Base-by-base conservation (phyloP, 768 basidiomycete species). In the Agaricus sinodeliciosus region DNA sequence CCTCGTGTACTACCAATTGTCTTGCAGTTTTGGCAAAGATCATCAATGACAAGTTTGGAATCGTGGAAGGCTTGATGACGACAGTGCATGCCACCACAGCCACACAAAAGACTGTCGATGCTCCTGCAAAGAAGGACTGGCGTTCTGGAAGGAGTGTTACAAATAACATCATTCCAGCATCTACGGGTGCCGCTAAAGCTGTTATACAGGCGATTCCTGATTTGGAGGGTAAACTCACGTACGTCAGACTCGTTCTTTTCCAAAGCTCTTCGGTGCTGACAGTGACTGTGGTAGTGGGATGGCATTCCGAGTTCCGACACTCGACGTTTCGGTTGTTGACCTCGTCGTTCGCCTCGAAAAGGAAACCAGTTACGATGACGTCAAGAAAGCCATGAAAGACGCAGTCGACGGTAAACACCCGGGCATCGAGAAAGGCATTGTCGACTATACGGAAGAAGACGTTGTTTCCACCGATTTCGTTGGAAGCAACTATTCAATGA, bases 1-100 rank as follows among this genome's bases (percentile, higher is more conserved):
- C 95, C 26, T 97, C 94, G n/a, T 98, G 95, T 84, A 98, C 95
- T 43, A 99, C 95, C 69, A 99, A 99, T 85, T 99, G 95, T 73
- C 82, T 99, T 53, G 95, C 95, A 12, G 93, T 96, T 57, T 82
- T 99, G 57, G 95, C 94, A 69, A 99, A 99, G 79, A 87, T 98
- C 70, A 78, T 99, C 77, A 62, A 99, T 73, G 96, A 98, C 82
- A 93, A 91, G 56, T 97, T 90, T 65, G 90, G 88, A 62, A 94
- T 99, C 64, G 78, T 89, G 55, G 95, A 99, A 76, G 95, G 89
- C 66, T 80, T 99, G 69, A 98, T 98, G 96, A 94, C 89, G 73
- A 97, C 95, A 62, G 89, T 99, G 62, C 94, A 98, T 69, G 85
- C 94, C 37, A 94, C 94, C 61, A 96, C 94, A 42, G 94, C 94